Base-by-base conservation (phyloP, 495 filamentous ascomycete genomes). In the Penicillium ochrochloron region DNA sequence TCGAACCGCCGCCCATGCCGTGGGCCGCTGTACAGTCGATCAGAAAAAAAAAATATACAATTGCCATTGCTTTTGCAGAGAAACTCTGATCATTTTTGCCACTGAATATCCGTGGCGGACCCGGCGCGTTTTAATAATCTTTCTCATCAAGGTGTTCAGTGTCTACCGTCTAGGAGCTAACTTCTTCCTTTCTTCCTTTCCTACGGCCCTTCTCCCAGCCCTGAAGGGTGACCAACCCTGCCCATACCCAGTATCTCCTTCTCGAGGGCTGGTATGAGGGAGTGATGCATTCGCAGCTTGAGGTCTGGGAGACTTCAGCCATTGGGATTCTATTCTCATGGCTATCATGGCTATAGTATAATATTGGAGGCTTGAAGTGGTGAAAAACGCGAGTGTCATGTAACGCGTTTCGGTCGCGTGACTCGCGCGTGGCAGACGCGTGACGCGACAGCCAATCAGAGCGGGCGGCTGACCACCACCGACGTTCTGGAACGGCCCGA, bases 381-480 rank as follows among this genome's bases (percentile, higher is more conserved):
- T 31, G 12, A 23, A 48, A 48, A 48, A 48, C 33, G 33, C 53
- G 29, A 23, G 37, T 25, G n/a, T 15, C n/a, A 29, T 25, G 19
- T 37, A 14, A 34, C 53, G 53, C 53, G 53, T 23, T 21, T 21
- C n/a, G 14, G 55, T 57, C 53, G 42, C 15, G 57, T 42, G 57
- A 46, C 35, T 42, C 55, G 25, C 66, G 65, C 70, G 70, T 64
- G 35, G 31, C 15, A 19, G 29, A 63, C 64, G 63, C 63, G 63
- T 34, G 25, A 56, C 67, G 69, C 63, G 72, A 37, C 64, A 11
- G 23, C 72, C 71, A 74, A 74, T 74, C 61, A 68, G 51, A 10
- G 53, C 23, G 31, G 33, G 53, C n/a, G 27, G 27, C 27, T 54
- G 29, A 31, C 51, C 51, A 21, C 46, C 19, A 6, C 31, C 31